Conservation (phyloP, 2,329 filamentous ascomycete genomes). For the Xylariaceae sp. region DNA sequence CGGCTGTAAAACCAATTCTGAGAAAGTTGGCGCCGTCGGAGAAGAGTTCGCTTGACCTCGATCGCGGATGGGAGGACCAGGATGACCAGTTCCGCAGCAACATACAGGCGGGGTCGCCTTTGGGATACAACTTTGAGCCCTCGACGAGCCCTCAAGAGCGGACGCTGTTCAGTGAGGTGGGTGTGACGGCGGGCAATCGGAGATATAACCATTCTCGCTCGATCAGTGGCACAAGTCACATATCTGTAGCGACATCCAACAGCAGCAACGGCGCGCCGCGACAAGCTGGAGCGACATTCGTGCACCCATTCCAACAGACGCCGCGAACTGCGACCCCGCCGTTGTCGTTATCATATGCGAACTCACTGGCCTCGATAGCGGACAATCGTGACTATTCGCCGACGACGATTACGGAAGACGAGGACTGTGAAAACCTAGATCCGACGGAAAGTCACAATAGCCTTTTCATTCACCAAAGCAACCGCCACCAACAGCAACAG, state of each 20-base stretch:
- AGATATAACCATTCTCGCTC: conserved; percentile 55
- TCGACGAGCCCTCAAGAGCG: neutral
- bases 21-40: conserved; percentile 48
- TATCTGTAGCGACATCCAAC: conserved; percentile 50
- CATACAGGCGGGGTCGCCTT: conserved; percentile 11
- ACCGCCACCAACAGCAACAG: conserved; percentile 10
- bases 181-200: conserved; percentile 17
- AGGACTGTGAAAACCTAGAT: conserved; percentile 32
- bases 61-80: conserved; percentile 57
- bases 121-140: conserved; percentile 10
- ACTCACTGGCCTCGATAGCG: conserved; percentile 49
- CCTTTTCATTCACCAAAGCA: conserved; percentile 25
- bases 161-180: conserved; percentile 21
- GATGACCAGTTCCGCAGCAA: conserved; percentile 32
- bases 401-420: conserved; percentile 51
- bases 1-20: conserved; percentile 57
- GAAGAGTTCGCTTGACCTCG: conserved; percentile 59
- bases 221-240: conserved; percentile 54
- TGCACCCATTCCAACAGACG: conserved; percentile 62
- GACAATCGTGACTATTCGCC: conserved; percentile 48
- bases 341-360: conserved; percentile 52
- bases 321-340: conserved; percentile 58
- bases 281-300: conserved; percentile 45
- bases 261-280: conserved; percentile 36
- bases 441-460: conserved; percentile 7